Conservation (phyloP, 805 yeast species). For the Candida qinlingensis region DNA sequence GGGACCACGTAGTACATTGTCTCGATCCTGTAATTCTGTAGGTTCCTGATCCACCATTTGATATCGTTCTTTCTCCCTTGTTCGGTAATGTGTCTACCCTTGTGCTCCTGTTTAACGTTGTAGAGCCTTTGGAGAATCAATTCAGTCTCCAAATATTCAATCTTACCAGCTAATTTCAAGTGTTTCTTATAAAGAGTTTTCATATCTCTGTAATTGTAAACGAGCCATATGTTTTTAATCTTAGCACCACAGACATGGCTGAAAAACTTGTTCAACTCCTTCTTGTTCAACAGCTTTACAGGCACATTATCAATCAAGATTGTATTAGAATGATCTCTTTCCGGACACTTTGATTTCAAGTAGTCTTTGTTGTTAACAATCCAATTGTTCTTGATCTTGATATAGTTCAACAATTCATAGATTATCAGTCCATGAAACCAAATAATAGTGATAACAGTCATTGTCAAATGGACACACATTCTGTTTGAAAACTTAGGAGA, state of each 20-base stretch:
- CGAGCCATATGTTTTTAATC: conserved; percentile 54
- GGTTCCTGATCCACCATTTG: neutral
- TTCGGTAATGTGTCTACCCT: too few species aligned
- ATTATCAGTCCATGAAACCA: conserved; percentile 53
- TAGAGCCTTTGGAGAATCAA: conserved; percentile 24
- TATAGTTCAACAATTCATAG: conserved; percentile 49
- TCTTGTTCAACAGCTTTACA: conserved; percentile 14
- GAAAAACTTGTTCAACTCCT: conserved; percentile 20
- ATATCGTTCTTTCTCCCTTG: neutral
- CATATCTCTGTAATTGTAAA: conserved; percentile 39
- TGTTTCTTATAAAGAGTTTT: conserved; percentile 28
- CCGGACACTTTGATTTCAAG: conserved; percentile 13
- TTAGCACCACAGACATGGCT: conserved; percentile 38
- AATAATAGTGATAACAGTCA: conserved; percentile 48
- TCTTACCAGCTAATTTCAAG: conserved; percentile 21
- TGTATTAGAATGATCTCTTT: conserved; percentile 26
- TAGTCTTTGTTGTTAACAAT: conserved; percentile 28
- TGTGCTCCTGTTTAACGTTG: too few species aligned
- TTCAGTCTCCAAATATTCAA: conserved; percentile 38
- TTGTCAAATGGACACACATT: conserved; percentile 57
- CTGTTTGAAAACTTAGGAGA: conserved; percentile 44
- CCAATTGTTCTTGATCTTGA: conserved; percentile 39
- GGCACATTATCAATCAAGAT: conserved; percentile 47
- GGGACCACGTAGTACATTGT: conserved; percentile 9
- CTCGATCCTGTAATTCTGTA: conserved; percentile 8